Evolutionary conservation across 1,139 yeast genomes (phyloP), one percentile per base, ranked within the genome.

Genomic region (Dujonia santamariae): DNA sequence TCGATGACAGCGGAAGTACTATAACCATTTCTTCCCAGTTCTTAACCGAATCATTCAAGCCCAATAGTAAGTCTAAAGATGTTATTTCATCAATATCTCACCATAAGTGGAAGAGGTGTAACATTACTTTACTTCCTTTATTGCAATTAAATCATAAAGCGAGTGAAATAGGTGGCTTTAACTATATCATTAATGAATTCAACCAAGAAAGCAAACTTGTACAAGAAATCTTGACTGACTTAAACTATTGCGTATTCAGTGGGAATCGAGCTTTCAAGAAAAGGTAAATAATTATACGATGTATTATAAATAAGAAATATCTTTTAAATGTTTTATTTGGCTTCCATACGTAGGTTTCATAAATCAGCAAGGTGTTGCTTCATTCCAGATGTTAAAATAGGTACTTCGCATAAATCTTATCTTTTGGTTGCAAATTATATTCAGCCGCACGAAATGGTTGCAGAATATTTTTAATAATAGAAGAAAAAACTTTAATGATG

Each of bases 81-180:
- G 12, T 18, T 18, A 26, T 29, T 3, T 17, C 28, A 15, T 67
- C 74, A 0, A 47, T 53, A 2, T 48, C 64, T 1, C 46, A 52
- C 7, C 74, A 68, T 39, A 48, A 49, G 17, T 69, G 74, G 74
- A 47, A 61, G 0, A 51, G 59, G 28, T 69, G 75, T 39, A 51
- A 53, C 15, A 43, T 66, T 34, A 64, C 72, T 0, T 45, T 54
- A 21, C 38, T 67, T 7, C 75, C 75, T 2, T 45, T 69, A 19
- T 39, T 68, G 31, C 67, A 61, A 27, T 43, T 63, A 40, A 53
- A 52, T 15, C 61, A 63, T 25, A 50, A 56, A 22, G 48, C 54
- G 6, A 73, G 68, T 38, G 72, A 67, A 41, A 46, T 61, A 24
- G 48, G 49, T 12, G 45, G 41, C 18, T 65, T 53, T 40, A 57